phyloP scores from a whole-genome alignment of 148 eudicot genomes.

The Chenopodium berlandieri region DNA sequence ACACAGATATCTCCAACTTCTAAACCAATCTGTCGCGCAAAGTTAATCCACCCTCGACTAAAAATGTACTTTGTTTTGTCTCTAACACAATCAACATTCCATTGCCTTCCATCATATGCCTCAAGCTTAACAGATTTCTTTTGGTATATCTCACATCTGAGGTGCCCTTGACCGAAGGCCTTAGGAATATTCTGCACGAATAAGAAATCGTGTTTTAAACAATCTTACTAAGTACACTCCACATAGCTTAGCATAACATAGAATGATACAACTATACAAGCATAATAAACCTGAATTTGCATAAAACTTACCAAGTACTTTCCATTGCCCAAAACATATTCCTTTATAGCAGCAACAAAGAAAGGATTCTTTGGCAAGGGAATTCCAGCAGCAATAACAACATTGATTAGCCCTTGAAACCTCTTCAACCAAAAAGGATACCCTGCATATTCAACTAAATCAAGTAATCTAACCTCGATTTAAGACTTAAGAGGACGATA shows the following conservation, averaged over 20 bases:
- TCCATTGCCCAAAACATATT: neutral
- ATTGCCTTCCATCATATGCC: conserved; percentile 27
- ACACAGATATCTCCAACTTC: conserved; percentile 44
- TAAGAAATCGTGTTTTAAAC: neutral
- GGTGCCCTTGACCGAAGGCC: conserved; percentile 1
- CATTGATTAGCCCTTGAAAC: neutral
- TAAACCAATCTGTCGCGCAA: conserved; percentile 26
- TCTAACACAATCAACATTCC: conserved; percentile 29
- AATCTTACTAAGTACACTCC: too few relatives aligned
- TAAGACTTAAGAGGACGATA: too few relatives aligned
- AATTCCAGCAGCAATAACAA: conserved; percentile 6
- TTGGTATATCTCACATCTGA: neutral
- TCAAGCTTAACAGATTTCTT: conserved; percentile 18
- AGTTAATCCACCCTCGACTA: conserved; percentile 36
- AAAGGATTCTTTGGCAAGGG: conserved; percentile 19
- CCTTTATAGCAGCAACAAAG: conserved; percentile 4
- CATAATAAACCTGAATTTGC: too few relatives aligned
- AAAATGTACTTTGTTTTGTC: neutral
- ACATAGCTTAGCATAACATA: too few relatives aligned
- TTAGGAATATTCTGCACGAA: conserved; percentile 4
- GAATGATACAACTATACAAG: too few relatives aligned
- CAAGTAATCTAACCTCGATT: neutral
- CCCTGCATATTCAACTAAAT: neutral
- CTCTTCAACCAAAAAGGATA: conserved; percentile 10
- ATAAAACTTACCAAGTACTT: conserved; percentile 11